Evolutionary conservation across 257 asterid genomes (phyloP).

Genomic region (Solanum pinnatisectum): DNA sequence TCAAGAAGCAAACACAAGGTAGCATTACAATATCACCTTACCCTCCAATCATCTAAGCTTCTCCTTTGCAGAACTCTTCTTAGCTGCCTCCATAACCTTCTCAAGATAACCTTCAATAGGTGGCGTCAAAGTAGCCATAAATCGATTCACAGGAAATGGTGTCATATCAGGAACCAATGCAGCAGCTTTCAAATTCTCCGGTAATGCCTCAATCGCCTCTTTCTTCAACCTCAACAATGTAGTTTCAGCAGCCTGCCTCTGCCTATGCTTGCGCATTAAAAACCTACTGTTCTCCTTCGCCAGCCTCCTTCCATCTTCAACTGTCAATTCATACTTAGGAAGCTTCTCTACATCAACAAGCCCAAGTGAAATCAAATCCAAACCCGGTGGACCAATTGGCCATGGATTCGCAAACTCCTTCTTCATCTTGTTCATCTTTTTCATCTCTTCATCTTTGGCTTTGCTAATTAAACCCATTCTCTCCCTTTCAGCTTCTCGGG

Average conservation of each 20-base stretch:
- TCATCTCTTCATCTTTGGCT: conserved; percentile 46
- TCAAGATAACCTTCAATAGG: conserved; percentile 90
- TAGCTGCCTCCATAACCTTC: conserved; percentile 80
- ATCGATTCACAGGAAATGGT: conserved; percentile 65
- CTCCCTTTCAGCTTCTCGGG: conserved; percentile 63
- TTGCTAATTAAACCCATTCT: conserved; percentile 73
- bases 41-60: conserved; percentile 50
- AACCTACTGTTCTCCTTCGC: conserved; percentile 85
- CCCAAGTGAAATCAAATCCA: conserved; percentile 68
- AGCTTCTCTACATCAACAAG: conserved; percentile 71
- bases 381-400: conserved; percentile 67
- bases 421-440: conserved; percentile 43
- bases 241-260: conserved; percentile 73
- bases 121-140: conserved; percentile 82
- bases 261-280: conserved; percentile 84
- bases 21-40: background rate
- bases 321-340: conserved; percentile 67
- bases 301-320: conserved; percentile 72
- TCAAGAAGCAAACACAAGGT: background rate
- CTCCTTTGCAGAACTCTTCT: conserved; percentile 46
- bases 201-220: conserved; percentile 85
- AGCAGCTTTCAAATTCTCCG: conserved; percentile 60
- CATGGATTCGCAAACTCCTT: conserved; percentile 41
- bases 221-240: conserved; percentile 50
- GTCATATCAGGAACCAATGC: conserved; percentile 72